Percentiles rank a stretch among this genome's conserved stretches.
Conservation (phyloP, 495 filamentous ascomycete genomes). For the Tuber microsphaerosporum region DNA sequence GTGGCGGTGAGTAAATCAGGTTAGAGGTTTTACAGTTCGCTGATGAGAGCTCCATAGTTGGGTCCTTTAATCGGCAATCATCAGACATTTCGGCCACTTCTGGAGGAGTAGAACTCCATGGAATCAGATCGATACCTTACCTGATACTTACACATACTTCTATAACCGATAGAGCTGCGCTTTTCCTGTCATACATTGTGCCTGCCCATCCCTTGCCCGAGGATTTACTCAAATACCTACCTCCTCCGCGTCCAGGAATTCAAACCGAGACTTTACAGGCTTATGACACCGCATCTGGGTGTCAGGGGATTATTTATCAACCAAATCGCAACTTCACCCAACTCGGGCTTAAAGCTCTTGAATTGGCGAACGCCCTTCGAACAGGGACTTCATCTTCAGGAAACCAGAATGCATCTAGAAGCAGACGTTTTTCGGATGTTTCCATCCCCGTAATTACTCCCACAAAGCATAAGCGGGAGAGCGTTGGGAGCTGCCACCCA, state of each 20-base stretch:
- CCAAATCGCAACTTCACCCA: conserved; percentile 26
- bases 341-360: conserved; percentile 26
- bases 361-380: conserved; percentile 29
- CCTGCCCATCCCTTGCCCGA: conserved; percentile 29
- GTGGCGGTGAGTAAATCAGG: conserved; percentile 12
- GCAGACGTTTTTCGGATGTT: conserved; percentile 22
- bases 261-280: conserved; percentile 30
- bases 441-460: conserved; percentile 15
- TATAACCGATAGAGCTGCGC: conserved; percentile 30
- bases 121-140: conserved; percentile 35
- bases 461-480: conserved; percentile 17
- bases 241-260: conserved; percentile 19
- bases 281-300: conserved; percentile 30
- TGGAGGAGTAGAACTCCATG: conserved; percentile 25
- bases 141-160: conserved; percentile 31
- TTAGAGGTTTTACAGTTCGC: too few species aligned
- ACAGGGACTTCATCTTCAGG: not conserved
- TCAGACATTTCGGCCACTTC: conserved; percentile 8
- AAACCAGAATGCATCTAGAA: conserved; percentile 5
- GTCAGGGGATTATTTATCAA: conserved; percentile 32
- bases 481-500: conserved; percentile 1
- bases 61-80: conserved; percentile 8
- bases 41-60: conserved; percentile 13
- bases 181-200: conserved; percentile 36
- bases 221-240: conserved; percentile 26